Evolutionary conservation across 2,329 filamentous ascomycete species (phyloP), one percentile per base, ranked within the genome.

Genomic region (Dryadomyces quercivorus): DNA sequence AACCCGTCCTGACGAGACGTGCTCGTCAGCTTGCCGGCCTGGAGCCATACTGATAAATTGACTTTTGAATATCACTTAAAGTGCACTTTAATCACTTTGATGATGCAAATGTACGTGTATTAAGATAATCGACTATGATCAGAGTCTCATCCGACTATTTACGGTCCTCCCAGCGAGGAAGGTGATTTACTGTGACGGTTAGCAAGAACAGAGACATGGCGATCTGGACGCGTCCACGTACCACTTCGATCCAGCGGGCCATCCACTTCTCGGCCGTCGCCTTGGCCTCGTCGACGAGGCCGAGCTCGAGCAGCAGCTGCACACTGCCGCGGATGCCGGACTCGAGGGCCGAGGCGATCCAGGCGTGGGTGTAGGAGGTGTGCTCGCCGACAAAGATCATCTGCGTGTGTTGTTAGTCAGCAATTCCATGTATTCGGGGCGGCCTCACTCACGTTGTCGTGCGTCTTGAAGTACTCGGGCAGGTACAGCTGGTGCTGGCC

Each of bases 331-430:
- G 71, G 1, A 87, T 78, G 0, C 81, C 83, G 12, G 78, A 84
- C 63, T 88, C 84, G 5, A 88, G 68, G 1, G 84, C 84, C 2
- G 76, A 80, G 36, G 77, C 76, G 51, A 86, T 84, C 83, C 82
- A 87, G 1, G 82, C 83, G 62, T 88, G 84, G 0, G 84, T 88
- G 63, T 83, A 86, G 7, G 76, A 79, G 0, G 84, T 86, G 63
- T 87, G 83, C 64, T 88, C 84, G 2, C 80, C 80, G 6, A 85
- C 70, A 56, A 86, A 86, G 38, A 87, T 79, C n/a, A 83, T 81
- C 68, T 76, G 40, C 13, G 31, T 20, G 47, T 16, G 6, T 38
- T 38, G 21, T 36, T 8, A 42, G 20, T 7, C 16, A 7, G 15
- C 5, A 21, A 16, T 42, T 42, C 6, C 5, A 26, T 10, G n/a